Percentiles rank a stretch among this genome's conserved stretches.
Evolutionary conservation across 1,139 yeast genomes (phyloP).

Genomic region (Ogataea hybrid): DNA sequence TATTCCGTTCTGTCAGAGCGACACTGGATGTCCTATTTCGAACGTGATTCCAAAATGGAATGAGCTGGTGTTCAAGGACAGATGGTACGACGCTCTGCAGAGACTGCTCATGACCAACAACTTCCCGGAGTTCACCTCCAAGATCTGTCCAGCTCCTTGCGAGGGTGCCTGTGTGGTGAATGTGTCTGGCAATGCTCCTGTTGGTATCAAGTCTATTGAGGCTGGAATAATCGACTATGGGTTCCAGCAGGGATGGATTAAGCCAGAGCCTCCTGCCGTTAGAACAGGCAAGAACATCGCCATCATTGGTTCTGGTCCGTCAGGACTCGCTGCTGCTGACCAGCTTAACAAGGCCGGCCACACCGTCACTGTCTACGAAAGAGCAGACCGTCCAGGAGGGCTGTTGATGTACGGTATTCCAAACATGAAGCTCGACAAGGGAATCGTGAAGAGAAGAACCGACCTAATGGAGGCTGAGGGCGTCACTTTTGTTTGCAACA

Average conservation of each 20-base stretch:
- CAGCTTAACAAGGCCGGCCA: conserved; percentile 97
- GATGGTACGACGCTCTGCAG: conserved; percentile 94
- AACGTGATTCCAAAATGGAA: conserved; percentile 98
- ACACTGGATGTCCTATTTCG: conserved; percentile 97
- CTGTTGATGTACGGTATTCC: conserved; percentile 99
- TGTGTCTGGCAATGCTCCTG: conserved; percentile 84
- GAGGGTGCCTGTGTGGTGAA: conserved; percentile 98
- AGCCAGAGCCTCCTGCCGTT: conserved; percentile 71
- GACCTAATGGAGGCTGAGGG: conserved; percentile 93
- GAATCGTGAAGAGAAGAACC: conserved; percentile 88
- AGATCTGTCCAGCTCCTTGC: conserved; percentile 99
- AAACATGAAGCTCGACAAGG: conserved; percentile 96
- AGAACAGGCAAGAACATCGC: conserved; percentile 89
- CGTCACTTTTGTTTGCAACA: conserved; percentile 68
- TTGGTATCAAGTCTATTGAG: conserved; percentile 94
- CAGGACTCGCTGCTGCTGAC: conserved; percentile 96
- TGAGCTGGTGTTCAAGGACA: conserved; percentile 90
- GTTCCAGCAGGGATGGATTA: conserved; percentile 95
- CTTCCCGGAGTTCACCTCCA: conserved; percentile 97
- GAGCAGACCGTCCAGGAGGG: conserved; percentile 96
- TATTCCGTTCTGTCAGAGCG: conserved; percentile 98
- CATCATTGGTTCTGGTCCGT: conserved; percentile 93
- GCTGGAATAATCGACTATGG: conserved; percentile 96
- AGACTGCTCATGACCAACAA: conserved; percentile 93
- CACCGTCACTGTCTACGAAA: conserved; percentile 83